Evolutionary conservation across 805 yeast species (phyloP), one percentile per base, ranked within the genome.

Genomic region (Naumovozyma castellii): DNA sequence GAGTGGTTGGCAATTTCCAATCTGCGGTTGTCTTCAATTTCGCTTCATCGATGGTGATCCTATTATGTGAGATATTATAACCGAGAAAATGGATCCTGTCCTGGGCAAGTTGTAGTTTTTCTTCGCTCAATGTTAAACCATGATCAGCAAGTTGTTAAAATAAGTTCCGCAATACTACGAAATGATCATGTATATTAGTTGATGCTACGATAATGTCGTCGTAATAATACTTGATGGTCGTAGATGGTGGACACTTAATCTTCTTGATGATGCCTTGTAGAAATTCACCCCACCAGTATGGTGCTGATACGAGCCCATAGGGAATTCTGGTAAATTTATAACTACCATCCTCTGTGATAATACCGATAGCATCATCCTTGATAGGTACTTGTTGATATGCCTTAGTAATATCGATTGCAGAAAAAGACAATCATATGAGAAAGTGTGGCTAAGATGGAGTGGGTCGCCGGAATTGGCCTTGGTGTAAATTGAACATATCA

Each of bases 121-220:
- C 38, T 18, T 16, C 30, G 18, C 38, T 39, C 4, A 39, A 34
- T 6, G 34, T n/a, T n/a, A n/a, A 20, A 17, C 42, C 42, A 19
- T 16, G n/a, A 4, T 25, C 8, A 5, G 12, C 29, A 17, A 34
- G 28, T 15, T 30, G 15, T 28, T 3, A 14, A 15, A 34, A 39
- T 3, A 39, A 18, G n/a, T 29, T 16, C 12, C 3, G 2, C 4
- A 27, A 14, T 5, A 39, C 30, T 2, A 15, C 15, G 19, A n/a
- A 19, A 33, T 33, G 36, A 15, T 39, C 34, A 18, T 8, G 6
- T 14, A 30, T 17, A 20, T 27, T 20, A 10, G 16, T 18, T 10
- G 42, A 39, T 13, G 42, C 42, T 9, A 39, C 34, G n/a, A n/a
- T n/a, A n/a, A n/a, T n/a, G 18, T 34, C 42, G 17, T 39, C 42